Evolutionary conservation across 2,329 filamentous ascomycete genomes (phyloP).

Genomic region (Penicillium sp.): DNA sequence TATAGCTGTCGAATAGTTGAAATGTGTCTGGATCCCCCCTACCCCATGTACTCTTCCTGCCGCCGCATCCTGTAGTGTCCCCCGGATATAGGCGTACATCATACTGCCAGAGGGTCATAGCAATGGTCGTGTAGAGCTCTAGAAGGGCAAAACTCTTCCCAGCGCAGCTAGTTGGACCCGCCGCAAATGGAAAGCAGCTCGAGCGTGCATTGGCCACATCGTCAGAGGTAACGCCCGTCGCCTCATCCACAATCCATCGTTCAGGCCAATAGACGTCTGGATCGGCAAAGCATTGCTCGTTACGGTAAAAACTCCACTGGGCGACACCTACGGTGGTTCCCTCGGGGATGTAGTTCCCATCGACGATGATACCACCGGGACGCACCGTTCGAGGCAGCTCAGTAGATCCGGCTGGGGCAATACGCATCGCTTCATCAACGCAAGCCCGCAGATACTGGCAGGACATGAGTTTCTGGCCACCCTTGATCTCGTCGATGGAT

Average conservation of each 20-base stretch:
- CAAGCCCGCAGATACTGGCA: conserved; percentile 15
- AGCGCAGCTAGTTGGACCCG: neutral
- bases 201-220: conserved; percentile 10
- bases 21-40: neutral
- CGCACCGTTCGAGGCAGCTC: conserved; percentile 41
- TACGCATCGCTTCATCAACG: conserved; percentile 14
- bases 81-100: neutral
- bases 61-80: neutral
- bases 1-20: conserved; percentile 3
- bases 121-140: neutral
- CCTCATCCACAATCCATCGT: conserved; percentile 41
- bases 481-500: conserved; percentile 38
- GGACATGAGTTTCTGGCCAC: conserved; percentile 2
- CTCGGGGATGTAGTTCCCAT: conserved; percentile 22
- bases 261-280: conserved; percentile 37
- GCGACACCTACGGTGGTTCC: conserved; percentile 47
- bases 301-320: conserved; percentile 36
- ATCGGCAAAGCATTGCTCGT: conserved; percentile 23
- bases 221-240: neutral
- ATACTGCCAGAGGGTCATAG: neutral
- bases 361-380: conserved; percentile 32
- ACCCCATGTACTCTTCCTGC: neutral
- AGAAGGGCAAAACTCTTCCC: neutral
- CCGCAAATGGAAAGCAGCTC: neutral
- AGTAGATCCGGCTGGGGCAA: conserved; percentile 28